phyloP scores from a whole-genome alignment of 108 stramenopile genomes.

The Discostella pseudostelligera region DNA sequence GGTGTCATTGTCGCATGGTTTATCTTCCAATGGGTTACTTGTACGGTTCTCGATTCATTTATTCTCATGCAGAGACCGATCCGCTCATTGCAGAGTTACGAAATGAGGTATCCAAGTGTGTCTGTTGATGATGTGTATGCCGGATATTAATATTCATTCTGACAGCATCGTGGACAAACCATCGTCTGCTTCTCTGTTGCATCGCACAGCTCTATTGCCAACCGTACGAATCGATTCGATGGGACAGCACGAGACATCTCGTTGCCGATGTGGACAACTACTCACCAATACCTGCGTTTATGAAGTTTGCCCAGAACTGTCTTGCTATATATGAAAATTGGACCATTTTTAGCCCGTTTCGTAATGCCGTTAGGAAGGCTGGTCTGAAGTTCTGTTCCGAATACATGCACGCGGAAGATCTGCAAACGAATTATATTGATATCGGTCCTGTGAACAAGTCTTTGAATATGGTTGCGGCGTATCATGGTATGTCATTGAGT shows the following conservation, averaged over 20 bases:
- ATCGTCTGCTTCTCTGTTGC: background rate
- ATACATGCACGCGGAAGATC: constrained; percentile 94
- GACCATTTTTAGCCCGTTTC: constrained; percentile 67
- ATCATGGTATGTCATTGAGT: constrained; percentile 51
- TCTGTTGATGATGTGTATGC: background rate
- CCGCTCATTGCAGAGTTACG: constrained; percentile 70
- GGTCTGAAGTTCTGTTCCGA: constrained; percentile 80
- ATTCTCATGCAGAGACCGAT: constrained; percentile 74
- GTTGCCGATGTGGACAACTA: constrained; percentile 94
- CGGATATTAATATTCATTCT: background rate
- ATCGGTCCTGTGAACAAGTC: constrained; percentile 99
- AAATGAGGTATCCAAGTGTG: constrained; percentile 43
- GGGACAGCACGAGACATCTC: constrained; percentile 81
- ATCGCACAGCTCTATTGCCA: constrained; percentile 60
- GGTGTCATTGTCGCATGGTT: constrained; percentile 99
- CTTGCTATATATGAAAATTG: constrained; percentile 86
- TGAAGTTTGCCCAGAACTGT: constrained; percentile 82
- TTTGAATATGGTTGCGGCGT: constrained; percentile 89
- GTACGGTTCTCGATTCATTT: constrained; percentile 81
- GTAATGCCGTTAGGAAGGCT: constrained; percentile 55
- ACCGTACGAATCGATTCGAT: constrained; percentile 76
- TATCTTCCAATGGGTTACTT: constrained; percentile 97
- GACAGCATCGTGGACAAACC: background rate
- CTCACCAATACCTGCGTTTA: constrained; percentile 83
- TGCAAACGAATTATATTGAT: constrained; percentile 94